These are phyloP conservation scores for Phialocephala sp. DNA, from an alignment of 2,329 filamentous ascomycete genomes.

Conservation along the genomic window DNA sequence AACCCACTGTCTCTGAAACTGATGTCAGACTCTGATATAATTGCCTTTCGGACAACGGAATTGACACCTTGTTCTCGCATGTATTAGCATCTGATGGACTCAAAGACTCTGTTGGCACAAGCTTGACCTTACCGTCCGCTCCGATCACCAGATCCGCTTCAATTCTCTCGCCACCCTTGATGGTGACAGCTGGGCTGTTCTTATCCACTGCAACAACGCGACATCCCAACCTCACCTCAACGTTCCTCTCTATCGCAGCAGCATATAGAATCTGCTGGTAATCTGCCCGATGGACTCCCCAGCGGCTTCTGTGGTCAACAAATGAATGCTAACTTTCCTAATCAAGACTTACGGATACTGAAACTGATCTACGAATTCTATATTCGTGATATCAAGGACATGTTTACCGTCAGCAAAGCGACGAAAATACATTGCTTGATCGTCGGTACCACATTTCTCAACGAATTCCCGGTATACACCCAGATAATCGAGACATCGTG, in stretches of 20 bases:
- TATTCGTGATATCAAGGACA: conserved; percentile 9
- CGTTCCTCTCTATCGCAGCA: conserved; percentile 2
- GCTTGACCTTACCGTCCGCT: conserved; percentile 8
- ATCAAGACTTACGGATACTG: conserved; percentile 8
- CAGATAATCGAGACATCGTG: not conserved
- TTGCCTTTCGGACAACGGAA: not conserved
- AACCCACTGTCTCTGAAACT: conserved; percentile 1
- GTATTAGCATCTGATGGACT: not conserved
- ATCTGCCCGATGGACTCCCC: not conserved
- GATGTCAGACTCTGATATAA: conserved; percentile 3
- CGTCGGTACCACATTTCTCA: not conserved
- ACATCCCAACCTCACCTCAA: conserved; percentile 1
- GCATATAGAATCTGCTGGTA: conserved; percentile 4
- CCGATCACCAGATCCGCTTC: conserved; percentile 11
- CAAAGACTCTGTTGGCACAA: not conserved
- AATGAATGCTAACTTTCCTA: not conserved
- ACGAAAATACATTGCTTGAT: not conserved
- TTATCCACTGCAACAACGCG: not conserved
- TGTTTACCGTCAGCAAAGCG: not conserved
- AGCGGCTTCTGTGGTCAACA: not conserved
- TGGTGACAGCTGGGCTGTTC: not conserved
- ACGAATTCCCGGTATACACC: conserved; percentile 6
- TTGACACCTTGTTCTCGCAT: conserved; percentile 2
- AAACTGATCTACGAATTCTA: conserved; percentile 13
- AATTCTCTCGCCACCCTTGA: conserved; percentile 6